Evolutionary conservation across 768 basidiomycete genomes (phyloP).

Genomic region (Lentinus tigrinus): DNA sequence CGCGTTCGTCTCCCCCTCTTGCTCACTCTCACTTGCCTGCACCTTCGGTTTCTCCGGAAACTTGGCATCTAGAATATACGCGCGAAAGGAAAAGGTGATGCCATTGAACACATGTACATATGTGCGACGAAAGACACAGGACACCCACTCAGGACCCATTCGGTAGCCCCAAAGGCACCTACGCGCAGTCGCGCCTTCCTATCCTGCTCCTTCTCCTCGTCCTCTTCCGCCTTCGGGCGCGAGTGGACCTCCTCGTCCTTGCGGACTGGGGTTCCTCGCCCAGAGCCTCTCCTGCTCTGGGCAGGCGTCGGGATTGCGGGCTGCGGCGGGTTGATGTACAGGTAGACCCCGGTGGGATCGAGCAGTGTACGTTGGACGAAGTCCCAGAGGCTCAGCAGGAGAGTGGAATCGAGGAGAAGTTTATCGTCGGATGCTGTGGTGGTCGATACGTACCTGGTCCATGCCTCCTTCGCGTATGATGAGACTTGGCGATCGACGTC

Average conservation of each 20-base stretch:
- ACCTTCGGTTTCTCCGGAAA: constrained; percentile 1
- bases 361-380: constrained; percentile 58
- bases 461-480: constrained; percentile 47
- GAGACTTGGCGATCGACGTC: constrained; percentile 71
- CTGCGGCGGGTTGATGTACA: constrained; percentile 59
- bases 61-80: constrained; percentile 6
- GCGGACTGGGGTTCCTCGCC: constrained; percentile 33
- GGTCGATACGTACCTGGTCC: constrained; percentile 41
- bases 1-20: not conserved
- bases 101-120: constrained; percentile 9
- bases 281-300: constrained; percentile 29
- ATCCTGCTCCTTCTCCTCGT: constrained; percentile 71
- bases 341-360: constrained; percentile 60
- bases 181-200: constrained; percentile 67
- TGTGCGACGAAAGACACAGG: not conserved
- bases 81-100: not conserved
- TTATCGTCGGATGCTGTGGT: constrained; percentile 8
- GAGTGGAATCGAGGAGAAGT: constrained; percentile 33
- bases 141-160: constrained; percentile 60
- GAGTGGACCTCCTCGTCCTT: constrained; percentile 34
- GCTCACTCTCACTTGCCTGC: not conserved
- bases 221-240: constrained; percentile 51
- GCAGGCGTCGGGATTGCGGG: constrained; percentile 36
- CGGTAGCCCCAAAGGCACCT: constrained; percentile 62
- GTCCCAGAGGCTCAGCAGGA: constrained; percentile 39